Conservation (phyloP, 2,329 filamentous ascomycete species). For the Ascochyta koolunga region DNA sequence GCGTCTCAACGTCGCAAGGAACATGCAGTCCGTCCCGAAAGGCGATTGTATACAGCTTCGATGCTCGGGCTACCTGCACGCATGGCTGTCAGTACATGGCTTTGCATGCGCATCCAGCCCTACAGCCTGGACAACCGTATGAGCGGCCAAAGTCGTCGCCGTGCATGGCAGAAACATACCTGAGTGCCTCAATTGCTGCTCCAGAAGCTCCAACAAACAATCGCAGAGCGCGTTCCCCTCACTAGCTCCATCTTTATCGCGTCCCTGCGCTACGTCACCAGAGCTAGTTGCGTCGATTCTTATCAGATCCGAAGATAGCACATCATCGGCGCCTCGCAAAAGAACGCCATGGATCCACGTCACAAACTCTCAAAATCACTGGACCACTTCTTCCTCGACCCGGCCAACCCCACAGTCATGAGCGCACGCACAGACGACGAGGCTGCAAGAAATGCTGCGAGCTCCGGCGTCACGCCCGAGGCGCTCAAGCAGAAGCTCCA, state of each 20-base stretch:
- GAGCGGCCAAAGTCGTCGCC: neutral
- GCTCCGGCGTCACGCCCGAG: constrained; percentile 71
- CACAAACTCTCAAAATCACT: constrained; percentile 44
- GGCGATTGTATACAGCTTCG: neutral
- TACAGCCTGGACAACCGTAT: neutral
- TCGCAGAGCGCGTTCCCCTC: neutral
- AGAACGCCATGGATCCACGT: constrained; percentile 38
- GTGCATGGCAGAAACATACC: neutral
- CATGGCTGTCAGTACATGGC: neutral
- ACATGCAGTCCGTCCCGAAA: constrained; percentile 28
- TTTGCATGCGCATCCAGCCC: neutral
- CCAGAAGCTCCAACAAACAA: too few species aligned
- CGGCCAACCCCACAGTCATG: constrained; percentile 38
- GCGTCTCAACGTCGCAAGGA: constrained; percentile 44
- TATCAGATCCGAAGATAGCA: constrained; percentile 45
- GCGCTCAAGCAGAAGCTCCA: constrained; percentile 72
- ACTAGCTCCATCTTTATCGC: constrained; percentile 27
- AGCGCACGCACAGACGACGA: constrained; percentile 52
- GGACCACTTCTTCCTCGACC: constrained; percentile 26
- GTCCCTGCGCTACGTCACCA: constrained; percentile 13
- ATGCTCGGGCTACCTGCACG: constrained; percentile 2
- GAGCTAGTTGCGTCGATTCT: constrained; percentile 14
- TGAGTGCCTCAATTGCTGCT: neutral
- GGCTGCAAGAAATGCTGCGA: constrained; percentile 60
- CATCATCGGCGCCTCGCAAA: constrained; percentile 14